phyloP scores from a whole-genome alignment of 768 basidiomycete genomes.

The Termitomyces sp. region DNA sequence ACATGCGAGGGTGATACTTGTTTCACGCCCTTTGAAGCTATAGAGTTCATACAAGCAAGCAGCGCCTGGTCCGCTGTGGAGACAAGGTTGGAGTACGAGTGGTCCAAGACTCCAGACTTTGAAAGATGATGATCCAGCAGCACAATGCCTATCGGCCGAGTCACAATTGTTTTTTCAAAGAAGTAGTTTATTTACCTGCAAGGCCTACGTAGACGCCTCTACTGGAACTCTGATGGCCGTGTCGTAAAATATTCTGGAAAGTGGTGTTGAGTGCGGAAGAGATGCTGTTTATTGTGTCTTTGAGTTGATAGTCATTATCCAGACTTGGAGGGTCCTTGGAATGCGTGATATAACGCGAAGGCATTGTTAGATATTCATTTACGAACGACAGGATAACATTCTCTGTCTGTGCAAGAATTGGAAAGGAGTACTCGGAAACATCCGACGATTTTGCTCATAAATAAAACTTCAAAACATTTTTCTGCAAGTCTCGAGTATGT shows the following conservation, averaged over 20 bases:
- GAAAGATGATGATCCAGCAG: slow-evolving; percentile 4
- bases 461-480: too few relatives aligned
- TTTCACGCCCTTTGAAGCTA: not conserved
- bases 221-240: not conserved
- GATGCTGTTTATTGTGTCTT: slow-evolving; percentile 5
- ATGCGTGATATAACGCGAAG: slow-evolving; percentile 10
- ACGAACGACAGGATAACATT: not conserved
- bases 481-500: not conserved
- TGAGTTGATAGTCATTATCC: not conserved
- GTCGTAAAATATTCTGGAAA: not conserved
- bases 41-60: not conserved
- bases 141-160: slow-evolving; percentile 2
- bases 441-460: not conserved
- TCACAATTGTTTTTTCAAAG: not conserved
- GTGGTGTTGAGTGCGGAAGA: not conserved
- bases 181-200: slow-evolving; percentile 7
- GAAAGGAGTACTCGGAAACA: not conserved
- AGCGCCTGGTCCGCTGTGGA: slow-evolving; percentile 1
- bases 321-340: slow-evolving; percentile 6
- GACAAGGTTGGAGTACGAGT: not conserved
- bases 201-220: slow-evolving; percentile 10
- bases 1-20: slow-evolving; percentile 11
- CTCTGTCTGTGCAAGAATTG: not conserved
- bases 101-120: not conserved
- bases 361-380: not conserved